These are phyloP conservation scores for Hypsizygus ulmarius DNA, from an alignment of 1,284 basidiomycete species.

Conservation along the genomic window DNA sequence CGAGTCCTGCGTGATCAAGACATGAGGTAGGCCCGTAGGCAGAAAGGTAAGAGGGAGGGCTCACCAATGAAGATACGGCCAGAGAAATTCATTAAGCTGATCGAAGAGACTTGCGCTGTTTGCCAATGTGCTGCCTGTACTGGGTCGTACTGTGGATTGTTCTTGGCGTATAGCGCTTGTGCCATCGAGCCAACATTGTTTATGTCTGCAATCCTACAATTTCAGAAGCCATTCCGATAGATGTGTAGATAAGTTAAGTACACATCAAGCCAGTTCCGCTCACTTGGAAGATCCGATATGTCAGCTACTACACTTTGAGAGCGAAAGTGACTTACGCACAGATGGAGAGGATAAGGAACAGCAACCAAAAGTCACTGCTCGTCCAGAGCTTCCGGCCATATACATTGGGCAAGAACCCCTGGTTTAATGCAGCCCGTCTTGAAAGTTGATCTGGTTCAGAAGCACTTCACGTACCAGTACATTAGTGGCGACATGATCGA, in stretches of 20 bases:
- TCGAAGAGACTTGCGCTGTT: constrained; percentile 80
- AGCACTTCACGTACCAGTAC: background rate
- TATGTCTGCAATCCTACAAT: constrained; percentile 65
- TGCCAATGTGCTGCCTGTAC: constrained; percentile 73
- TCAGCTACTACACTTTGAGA: background rate
- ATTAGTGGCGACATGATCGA: background rate
- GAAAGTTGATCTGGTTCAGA: constrained; percentile 5
- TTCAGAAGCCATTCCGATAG: constrained; percentile 3
- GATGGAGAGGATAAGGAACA: constrained; percentile 70
- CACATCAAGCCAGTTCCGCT: constrained; percentile 90
- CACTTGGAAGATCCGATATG: constrained; percentile 43
- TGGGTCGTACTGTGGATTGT: constrained; percentile 62
- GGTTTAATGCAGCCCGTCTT: constrained; percentile 12
- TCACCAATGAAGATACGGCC: constrained; percentile 78
- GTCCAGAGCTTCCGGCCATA: constrained; percentile 34
- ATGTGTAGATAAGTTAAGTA: constrained; percentile 28
- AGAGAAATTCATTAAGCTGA: constrained; percentile 82
- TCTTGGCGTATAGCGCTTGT: constrained; percentile 75
- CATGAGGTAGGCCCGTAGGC: background rate
- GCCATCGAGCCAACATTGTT: constrained; percentile 95
- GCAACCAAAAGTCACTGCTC: constrained; percentile 68
- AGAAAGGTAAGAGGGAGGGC: background rate
- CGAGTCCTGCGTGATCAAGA: constrained; percentile 39
- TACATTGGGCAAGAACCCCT: constrained; percentile 32
- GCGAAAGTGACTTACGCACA: constrained; percentile 42